These are phyloP conservation scores for Balamuthia mandrillaris DNA, from an alignment of 208 protist genomes.

Conservation along the genomic window DNA sequence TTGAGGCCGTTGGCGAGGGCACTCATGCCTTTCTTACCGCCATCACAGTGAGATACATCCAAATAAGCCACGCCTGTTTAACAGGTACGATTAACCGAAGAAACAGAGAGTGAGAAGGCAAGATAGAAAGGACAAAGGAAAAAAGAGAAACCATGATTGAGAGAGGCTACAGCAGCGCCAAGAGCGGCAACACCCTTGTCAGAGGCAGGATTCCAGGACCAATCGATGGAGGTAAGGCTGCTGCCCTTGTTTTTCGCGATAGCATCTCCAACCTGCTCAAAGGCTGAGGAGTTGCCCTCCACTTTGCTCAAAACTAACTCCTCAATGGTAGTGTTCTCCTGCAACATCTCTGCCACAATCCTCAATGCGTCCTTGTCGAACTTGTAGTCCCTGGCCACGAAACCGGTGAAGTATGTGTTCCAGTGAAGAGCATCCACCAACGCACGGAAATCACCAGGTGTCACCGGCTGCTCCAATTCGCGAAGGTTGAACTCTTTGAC, in stretches of 20 bases:
- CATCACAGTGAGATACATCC: neutral
- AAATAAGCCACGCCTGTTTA: neutral
- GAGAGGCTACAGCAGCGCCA: neutral
- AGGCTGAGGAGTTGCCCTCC: conserved; percentile 9
- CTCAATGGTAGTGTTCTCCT: conserved; percentile 22
- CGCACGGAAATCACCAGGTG: conserved; percentile 45
- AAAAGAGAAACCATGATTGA: neutral
- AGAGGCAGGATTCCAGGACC: conserved; percentile 15
- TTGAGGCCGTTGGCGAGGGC: conserved; percentile 46
- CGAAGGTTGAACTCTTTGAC: conserved; percentile 52
- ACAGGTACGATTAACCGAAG: neutral
- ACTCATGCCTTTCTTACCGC: conserved; percentile 23
- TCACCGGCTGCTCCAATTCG: conserved; percentile 35
- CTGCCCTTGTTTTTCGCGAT: conserved; percentile 23
- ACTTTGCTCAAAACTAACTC: conserved; percentile 16
- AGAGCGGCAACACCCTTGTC: neutral
- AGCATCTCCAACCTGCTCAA: conserved; percentile 14
- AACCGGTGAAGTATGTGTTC: conserved; percentile 53
- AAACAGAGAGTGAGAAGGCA: neutral
- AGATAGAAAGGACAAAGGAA: neutral
- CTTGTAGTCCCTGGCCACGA: conserved; percentile 43
- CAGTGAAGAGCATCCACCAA: conserved; percentile 49
- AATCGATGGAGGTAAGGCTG: conserved; percentile 19
- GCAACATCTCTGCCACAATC: conserved; percentile 5
- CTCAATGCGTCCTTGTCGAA: conserved; percentile 38